A percentile compares a stretch with the other conserved stretches of the same genome.
Conservation (phyloP, 2,329 filamentous ascomycete genomes). For the Pseudogymnoascus sp. region DNA sequence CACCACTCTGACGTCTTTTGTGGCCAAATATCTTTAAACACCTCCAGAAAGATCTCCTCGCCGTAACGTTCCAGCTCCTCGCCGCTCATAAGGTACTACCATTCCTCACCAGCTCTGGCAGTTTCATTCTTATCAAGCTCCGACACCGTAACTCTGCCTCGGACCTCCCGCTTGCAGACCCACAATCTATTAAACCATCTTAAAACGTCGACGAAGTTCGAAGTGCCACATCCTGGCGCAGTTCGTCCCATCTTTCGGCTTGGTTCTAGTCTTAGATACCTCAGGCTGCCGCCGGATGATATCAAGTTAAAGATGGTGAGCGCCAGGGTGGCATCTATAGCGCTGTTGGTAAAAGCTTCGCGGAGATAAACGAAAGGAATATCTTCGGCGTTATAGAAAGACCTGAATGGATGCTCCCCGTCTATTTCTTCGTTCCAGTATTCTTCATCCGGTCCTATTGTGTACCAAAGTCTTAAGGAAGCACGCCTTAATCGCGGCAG, state of each 20-base stretch:
- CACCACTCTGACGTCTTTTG: background rate
- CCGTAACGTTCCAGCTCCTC: background rate
- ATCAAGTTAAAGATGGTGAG: background rate
- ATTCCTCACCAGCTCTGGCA: no score
- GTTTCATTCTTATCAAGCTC: background rate
- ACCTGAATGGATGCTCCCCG: no score
- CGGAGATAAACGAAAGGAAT: no score
- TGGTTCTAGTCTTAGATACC: background rate
- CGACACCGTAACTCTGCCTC: background rate
- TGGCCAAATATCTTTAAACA: background rate
- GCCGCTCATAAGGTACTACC: background rate
- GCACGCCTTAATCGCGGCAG: background rate
- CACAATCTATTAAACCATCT: background rate
- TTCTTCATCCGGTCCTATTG: background rate
- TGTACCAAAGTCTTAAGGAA: background rate
- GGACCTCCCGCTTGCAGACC: background rate
- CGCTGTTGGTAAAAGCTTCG: background rate
- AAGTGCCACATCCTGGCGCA: no score
- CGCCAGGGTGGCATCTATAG: background rate
- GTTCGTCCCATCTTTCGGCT: no score
- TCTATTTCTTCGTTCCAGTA: background rate
- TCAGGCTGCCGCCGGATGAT: background rate
- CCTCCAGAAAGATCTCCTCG: no score
- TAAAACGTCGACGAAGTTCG: background rate
- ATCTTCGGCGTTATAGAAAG: no score